These are phyloP conservation scores for Globisporangium middletonii DNA, from an alignment of 352 stramenopile species.

Conservation along the genomic window DNA sequence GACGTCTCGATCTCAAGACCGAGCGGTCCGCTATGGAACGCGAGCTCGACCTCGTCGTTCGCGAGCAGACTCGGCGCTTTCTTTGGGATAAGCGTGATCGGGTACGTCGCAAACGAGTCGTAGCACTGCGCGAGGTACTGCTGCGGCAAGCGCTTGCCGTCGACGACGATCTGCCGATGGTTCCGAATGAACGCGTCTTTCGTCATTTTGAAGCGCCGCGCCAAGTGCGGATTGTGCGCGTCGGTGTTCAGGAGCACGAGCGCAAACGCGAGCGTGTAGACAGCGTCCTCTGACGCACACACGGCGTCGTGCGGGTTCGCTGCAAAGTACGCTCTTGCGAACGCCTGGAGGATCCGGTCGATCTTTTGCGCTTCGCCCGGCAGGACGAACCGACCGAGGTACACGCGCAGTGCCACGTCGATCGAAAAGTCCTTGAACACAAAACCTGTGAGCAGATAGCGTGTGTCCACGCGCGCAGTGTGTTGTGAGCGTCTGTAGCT, in stretches of 20 bases:
- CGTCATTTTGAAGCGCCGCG: conserved; percentile 66
- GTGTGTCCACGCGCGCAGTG: too few relatives aligned
- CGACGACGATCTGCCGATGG: conserved; percentile 45
- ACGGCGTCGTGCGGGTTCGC: conserved; percentile 45
- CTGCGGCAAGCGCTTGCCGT: conserved; percentile 35
- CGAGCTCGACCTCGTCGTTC: conserved; percentile 58
- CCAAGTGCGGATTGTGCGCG: conserved; percentile 62
- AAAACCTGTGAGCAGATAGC: conserved; percentile 26
- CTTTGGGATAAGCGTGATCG: conserved; percentile 54
- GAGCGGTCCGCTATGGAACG: conserved; percentile 44
- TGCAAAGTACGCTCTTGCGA: conserved; percentile 56
- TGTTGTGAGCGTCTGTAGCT: not conserved
- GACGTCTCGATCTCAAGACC: conserved; percentile 77
- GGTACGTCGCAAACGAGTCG: conserved; percentile 50
- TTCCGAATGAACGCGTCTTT: conserved; percentile 73
- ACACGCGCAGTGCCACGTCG: conserved; percentile 68
- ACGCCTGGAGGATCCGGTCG: conserved; percentile 77
- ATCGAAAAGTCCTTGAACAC: conserved; percentile 51
- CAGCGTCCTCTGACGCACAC: conserved; percentile 62
- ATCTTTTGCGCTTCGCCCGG: conserved; percentile 81
- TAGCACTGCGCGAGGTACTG: conserved; percentile 52
- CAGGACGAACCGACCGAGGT: conserved; percentile 61
- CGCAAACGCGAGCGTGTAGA: conserved; percentile 77
- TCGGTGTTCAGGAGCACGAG: conserved; percentile 78
- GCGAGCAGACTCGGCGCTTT: conserved; percentile 34